These are phyloP conservation scores for Magnusiomyces suaveolens DNA, from an alignment of 1,139 yeast genomes.

Conservation along the genomic window DNA sequence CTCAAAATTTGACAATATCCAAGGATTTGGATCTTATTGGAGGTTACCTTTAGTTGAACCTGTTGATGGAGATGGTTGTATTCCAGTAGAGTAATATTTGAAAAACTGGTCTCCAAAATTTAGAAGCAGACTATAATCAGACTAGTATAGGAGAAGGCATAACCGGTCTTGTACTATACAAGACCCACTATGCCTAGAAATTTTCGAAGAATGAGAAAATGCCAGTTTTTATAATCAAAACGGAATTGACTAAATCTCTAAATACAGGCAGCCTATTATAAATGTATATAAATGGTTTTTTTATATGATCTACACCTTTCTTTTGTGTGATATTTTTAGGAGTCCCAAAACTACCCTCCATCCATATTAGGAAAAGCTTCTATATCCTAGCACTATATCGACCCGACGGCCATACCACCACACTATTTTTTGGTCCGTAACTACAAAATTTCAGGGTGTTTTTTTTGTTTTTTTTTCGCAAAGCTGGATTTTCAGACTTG, in stretches of 20 bases:
- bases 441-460: background rate
- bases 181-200: background rate
- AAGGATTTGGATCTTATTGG: background rate
- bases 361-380: background rate
- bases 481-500: background rate
- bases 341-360: background rate
- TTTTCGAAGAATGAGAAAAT: background rate
- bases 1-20: background rate
- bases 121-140: background rate
- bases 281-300: background rate
- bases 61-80: background rate
- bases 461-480: background rate
- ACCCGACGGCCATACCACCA: no score
- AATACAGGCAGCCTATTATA: background rate
- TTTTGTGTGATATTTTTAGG: background rate
- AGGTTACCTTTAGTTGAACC: background rate
- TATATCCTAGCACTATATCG: background rate
- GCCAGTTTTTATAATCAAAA: background rate
- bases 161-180: background rate
- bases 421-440: background rate
- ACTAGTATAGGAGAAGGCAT: background rate
- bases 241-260: no score
- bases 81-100: no score
- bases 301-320: background rate
- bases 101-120: no score